Conservation (phyloP, 2,329 filamentous ascomycete species). For the Falciphora oryzae region DNA sequence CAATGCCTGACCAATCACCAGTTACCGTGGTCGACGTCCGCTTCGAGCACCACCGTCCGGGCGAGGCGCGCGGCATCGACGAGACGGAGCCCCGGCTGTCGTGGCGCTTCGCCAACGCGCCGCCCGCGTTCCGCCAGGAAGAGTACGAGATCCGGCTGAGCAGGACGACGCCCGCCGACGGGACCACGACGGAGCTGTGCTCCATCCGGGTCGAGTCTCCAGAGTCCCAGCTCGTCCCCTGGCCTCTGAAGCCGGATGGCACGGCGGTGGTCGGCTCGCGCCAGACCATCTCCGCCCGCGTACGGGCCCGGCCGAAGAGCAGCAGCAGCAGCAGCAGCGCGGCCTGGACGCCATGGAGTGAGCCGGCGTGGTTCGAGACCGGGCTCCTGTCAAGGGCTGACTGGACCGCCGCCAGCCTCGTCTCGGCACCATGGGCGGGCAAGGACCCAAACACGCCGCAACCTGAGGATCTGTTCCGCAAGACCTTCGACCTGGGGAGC, state of each 20-base stretch:
- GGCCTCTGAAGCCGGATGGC: constrained; percentile 22
- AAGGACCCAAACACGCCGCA: constrained; percentile 2
- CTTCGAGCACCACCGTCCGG: constrained; percentile 18
- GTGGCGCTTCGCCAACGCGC: constrained; percentile 15
- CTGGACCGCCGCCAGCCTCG: constrained; percentile 11
- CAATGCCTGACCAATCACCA: neutral
- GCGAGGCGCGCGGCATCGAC: constrained; percentile 16
- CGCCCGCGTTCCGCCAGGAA: constrained; percentile 15
- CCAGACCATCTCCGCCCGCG: constrained; percentile 13
- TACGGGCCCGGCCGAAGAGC: constrained; percentile 1
- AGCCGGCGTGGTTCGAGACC: constrained; percentile 15
- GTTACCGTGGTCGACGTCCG: neutral
- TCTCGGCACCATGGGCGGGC: neutral
- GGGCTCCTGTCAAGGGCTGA: constrained; percentile 13
- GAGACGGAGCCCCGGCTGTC: constrained; percentile 17
- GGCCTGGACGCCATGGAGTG: constrained; percentile 14
- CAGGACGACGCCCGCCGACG: neutral
- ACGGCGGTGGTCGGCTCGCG: constrained; percentile 13
- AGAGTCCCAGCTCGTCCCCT: constrained; percentile 28
- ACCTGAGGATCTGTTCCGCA: constrained; percentile 16
- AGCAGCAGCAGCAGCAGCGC: neutral
- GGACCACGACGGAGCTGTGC: constrained; percentile 7
- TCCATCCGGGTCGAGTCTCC: constrained; percentile 7
- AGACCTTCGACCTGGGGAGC: constrained; percentile 13
- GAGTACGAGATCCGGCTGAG: constrained; percentile 16